Percentiles rank a stretch among this genome's conserved stretches.
Evolutionary conservation across 2,329 filamentous ascomycete species (phyloP).

Genomic region (Dactylellina drechsleri): DNA sequence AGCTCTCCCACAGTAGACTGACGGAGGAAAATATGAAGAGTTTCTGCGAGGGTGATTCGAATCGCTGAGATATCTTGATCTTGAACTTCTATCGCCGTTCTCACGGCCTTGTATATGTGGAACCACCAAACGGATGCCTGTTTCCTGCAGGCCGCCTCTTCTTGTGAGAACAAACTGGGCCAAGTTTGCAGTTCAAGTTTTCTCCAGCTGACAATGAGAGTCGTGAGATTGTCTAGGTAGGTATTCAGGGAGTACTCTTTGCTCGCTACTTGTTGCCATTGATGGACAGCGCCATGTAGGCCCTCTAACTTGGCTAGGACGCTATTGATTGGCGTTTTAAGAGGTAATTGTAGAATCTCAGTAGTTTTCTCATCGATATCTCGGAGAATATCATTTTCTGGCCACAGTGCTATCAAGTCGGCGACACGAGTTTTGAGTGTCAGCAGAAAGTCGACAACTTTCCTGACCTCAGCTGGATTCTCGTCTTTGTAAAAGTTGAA

Average conservation of each 20-base stretch:
- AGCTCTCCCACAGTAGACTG: slow-evolving; percentile 85
- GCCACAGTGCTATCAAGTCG: slow-evolving; percentile 72
- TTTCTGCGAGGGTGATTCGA: slow-evolving; percentile 77
- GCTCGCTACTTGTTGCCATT: slow-evolving; percentile 95
- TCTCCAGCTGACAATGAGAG: slow-evolving; percentile 86
- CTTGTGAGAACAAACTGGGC: slow-evolving; percentile 86
- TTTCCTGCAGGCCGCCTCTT: slow-evolving; percentile 77
- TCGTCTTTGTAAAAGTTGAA: slow-evolving; percentile 93
- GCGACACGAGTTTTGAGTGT: slow-evolving; percentile 77
- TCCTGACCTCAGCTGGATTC: slow-evolving; percentile 79
- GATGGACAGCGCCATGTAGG: slow-evolving; percentile 82
- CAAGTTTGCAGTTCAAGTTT: slow-evolving; percentile 91
- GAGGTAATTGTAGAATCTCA: slow-evolving; percentile 77
- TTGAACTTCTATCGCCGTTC: slow-evolving; percentile 70
- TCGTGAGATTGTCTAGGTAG: slow-evolving; percentile 81
- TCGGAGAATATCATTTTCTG: slow-evolving; percentile 79
- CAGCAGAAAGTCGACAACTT: slow-evolving; percentile 75
- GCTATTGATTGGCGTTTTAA: slow-evolving; percentile 85
- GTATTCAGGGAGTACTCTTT: slow-evolving; percentile 75
- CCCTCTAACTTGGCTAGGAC: slow-evolving; percentile 88
- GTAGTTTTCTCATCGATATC: slow-evolving; percentile 82
- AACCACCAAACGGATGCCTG: slow-evolving; percentile 96
- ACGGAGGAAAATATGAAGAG: slow-evolving; percentile 80
- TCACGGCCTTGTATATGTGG: slow-evolving; percentile 90
- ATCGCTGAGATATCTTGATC: slow-evolving; percentile 70